Evolutionary conservation across 2,329 filamentous ascomycete species (phyloP).

Genomic region (Xylaria sp.): DNA sequence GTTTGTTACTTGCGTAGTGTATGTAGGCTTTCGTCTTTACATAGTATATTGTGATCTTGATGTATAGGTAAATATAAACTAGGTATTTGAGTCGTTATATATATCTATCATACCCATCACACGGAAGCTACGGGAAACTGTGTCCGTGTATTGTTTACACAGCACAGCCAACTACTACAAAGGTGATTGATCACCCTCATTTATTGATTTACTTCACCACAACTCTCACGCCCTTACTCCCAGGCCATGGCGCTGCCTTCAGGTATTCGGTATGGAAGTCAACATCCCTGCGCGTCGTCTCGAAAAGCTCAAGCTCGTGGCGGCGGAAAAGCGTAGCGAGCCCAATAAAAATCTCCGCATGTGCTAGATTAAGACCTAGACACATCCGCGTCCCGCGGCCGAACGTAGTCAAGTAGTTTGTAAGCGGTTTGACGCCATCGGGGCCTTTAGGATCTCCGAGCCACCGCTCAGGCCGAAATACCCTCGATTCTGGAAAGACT

Average conservation of each 20-base stretch:
- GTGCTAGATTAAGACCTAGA: slow-evolving; percentile 49
- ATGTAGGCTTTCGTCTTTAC: background rate
- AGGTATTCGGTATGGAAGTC: slow-evolving; percentile 33
- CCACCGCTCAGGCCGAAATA: slow-evolving; percentile 40
- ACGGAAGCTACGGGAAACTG: background rate
- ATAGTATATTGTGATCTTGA: background rate
- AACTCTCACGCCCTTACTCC: slow-evolving; percentile 32
- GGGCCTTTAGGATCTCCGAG: slow-evolving; percentile 33
- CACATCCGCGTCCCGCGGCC: slow-evolving; percentile 50
- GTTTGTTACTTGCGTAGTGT: background rate
- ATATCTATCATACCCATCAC: background rate
- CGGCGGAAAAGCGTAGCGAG: slow-evolving; percentile 57
- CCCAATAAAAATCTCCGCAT: slow-evolving; percentile 50
- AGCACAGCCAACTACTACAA: background rate
- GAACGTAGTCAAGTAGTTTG: slow-evolving; percentile 46
- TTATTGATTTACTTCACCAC: slow-evolving; percentile 24
- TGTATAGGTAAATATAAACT: background rate
- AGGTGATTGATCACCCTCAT: background rate
- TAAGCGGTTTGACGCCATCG: slow-evolving; percentile 27
- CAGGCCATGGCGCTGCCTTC: slow-evolving; percentile 16
- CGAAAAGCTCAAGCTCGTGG: slow-evolving; percentile 53
- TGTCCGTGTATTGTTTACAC: background rate
- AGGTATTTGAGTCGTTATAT: background rate
- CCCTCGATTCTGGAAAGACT: slow-evolving; percentile 31
- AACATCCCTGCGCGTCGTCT: slow-evolving; percentile 39